Conservation (phyloP, 345 rosid species). For the Ricinus communis region DNA sequence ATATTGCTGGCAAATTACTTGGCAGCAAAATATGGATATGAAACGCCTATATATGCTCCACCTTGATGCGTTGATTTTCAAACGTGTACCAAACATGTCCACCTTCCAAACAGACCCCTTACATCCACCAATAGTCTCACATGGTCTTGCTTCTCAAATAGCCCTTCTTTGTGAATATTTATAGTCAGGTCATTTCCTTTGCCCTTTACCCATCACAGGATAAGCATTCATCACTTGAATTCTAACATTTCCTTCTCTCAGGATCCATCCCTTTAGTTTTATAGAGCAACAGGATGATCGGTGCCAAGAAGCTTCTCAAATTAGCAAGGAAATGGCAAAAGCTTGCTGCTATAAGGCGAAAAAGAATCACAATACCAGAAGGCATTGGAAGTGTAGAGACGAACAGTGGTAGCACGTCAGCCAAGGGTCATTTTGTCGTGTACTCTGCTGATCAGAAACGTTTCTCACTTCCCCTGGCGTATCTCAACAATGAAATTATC, state of each 20-base stretch:
- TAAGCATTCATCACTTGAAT: background rate
- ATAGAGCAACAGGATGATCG: background rate
- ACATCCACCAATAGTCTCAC: constrained; percentile 3
- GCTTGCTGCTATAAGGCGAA: background rate
- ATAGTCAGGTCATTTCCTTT: background rate
- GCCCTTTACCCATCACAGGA: constrained; percentile 1
- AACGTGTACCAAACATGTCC: background rate
- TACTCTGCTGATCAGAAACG: constrained; percentile 4
- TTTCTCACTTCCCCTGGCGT: constrained; percentile 3
- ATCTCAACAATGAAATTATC: constrained; percentile 6
- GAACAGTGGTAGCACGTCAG: background rate
- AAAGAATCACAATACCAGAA: background rate
- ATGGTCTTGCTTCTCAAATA: background rate
- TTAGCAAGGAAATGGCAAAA: constrained; percentile 17
- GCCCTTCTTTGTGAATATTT: background rate
- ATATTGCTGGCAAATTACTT: background rate
- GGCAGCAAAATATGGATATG: background rate
- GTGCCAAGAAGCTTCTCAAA: constrained; percentile 4
- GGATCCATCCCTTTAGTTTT: background rate
- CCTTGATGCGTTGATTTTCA: constrained; percentile 4
- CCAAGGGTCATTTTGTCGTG: constrained; percentile 1
- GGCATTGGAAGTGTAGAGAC: background rate
- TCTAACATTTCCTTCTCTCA: background rate
- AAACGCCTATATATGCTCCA: background rate
- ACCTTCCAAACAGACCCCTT: background rate